Evolutionary conservation across 1,284 basidiomycete species (phyloP).

Genomic region (Ganoderma resinaceum): DNA sequence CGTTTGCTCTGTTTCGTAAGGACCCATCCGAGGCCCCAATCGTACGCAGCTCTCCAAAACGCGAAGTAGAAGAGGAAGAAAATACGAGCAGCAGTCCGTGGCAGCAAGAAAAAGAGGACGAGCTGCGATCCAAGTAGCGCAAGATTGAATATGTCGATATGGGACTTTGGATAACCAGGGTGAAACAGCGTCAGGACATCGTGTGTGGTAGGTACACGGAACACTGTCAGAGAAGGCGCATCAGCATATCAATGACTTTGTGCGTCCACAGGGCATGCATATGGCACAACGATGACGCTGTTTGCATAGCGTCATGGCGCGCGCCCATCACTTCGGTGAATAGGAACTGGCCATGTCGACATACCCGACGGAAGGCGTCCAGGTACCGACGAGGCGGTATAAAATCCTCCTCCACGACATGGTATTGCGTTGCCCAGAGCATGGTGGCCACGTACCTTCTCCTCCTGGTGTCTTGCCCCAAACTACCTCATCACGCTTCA

Average conservation of each 20-base stretch:
- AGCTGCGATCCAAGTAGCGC: constrained; percentile 82
- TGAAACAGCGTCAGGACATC: constrained; percentile 94
- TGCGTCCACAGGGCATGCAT: constrained; percentile 10
- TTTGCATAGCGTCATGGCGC: not conserved
- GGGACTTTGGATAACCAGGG: constrained; percentile 89
- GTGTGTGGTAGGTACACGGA: constrained; percentile 94
- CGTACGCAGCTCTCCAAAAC: constrained; percentile 94
- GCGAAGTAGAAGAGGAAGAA: constrained; percentile 91
- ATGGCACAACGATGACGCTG: constrained; percentile 4
- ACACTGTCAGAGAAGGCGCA: constrained; percentile 64
- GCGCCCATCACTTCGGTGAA: constrained; percentile 2
- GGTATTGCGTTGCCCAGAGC: not conserved
- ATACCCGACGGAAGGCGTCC: too few relatives aligned
- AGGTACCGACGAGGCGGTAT: not conserved
- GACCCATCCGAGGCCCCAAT: constrained; percentile 93
- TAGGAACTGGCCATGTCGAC: not conserved
- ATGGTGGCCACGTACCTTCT: constrained; percentile 60
- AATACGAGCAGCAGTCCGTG: constrained; percentile 58
- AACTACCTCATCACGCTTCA: constrained; percentile 65
- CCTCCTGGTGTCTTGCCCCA: constrained; percentile 90
- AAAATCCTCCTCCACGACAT: not conserved
- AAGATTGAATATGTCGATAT: constrained; percentile 90
- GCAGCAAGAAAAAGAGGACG: constrained; percentile 74
- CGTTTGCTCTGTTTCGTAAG: constrained; percentile 94
- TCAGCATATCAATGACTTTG: constrained; percentile 8